phyloP scores from a whole-genome alignment of 192 early-diverging fungal genomes.

The Funneliformis mosseae region DNA sequence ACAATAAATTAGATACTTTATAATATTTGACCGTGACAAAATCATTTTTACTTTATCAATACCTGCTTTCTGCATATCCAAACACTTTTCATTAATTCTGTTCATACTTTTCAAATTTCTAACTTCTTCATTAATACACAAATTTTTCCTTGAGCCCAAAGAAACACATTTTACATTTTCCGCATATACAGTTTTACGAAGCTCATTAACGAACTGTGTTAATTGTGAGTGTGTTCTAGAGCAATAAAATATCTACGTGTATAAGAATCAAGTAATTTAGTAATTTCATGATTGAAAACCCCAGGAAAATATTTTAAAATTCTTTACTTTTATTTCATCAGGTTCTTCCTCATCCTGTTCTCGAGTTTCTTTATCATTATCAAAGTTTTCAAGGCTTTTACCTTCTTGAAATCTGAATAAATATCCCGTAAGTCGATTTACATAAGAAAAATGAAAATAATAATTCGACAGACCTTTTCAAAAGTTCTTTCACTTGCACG shows the following conservation, averaged over 20 bases:
- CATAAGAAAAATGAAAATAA: conserved; percentile 3
- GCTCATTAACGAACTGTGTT: conserved; percentile 82
- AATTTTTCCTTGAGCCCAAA: conserved; percentile 78
- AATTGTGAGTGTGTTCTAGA: conserved; percentile 92
- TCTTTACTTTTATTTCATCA: conserved; percentile 51
- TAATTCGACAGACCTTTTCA: conserved; percentile 46
- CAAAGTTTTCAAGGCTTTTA: conserved; percentile 9
- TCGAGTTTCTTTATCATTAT: not conserved
- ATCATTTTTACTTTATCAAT: conserved; percentile 31
- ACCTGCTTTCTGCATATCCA: conserved; percentile 77
- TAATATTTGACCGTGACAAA: no score
- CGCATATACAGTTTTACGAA: conserved; percentile 76
- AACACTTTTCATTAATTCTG: conserved; percentile 79
- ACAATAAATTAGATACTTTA: conserved; percentile 1
- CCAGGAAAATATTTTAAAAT: not conserved
- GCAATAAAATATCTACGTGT: conserved; percentile 61
- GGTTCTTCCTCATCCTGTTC: conserved; percentile 42
- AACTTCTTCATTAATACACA: conserved; percentile 82
- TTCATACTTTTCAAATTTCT: conserved; percentile 49
- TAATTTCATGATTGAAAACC: not conserved
- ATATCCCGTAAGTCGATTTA: not conserved
- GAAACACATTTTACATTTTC: conserved; percentile 63
- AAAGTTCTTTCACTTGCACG: conserved; percentile 56
- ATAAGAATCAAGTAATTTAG: not conserved
- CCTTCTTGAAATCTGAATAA: conserved; percentile 11